Base-by-base conservation (phyloP, 257 asterid species). In the Pogostemon cablin region DNA sequence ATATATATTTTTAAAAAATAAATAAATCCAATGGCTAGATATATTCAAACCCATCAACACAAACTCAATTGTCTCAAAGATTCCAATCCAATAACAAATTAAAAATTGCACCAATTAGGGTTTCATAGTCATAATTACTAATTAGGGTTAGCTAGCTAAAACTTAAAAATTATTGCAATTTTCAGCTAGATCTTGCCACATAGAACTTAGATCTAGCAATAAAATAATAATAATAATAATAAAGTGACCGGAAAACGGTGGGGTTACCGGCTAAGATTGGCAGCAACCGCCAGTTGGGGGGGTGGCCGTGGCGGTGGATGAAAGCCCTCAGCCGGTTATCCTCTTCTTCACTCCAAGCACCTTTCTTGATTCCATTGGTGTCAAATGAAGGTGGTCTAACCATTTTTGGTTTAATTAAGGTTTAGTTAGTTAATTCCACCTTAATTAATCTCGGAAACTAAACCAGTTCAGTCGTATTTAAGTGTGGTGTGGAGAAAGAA, bases 331-430 rank as follows among this genome's bases (percentile, higher is more conserved):
- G 43, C 54, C 61, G 77, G 17, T 79, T 38, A 40, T 84, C 88
- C 49, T 84, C 85, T 3, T 81, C 80, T 39, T 81, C 77, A 61
- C 72, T 84, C 88, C 88, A 83, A n/a, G 71, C 82, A 6, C 88
- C 88, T 71, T 50, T 84, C 49, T 78, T 79, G 60, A 79, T 55
- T 57, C 86, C 89, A 50, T 77, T 65, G 9, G 39, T 52, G 79
- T 84, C 86, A 61, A 75, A 32, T 6, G 11, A 62, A 40, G 86
- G 67, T n/a, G 75, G 72, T 53, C 75, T 81, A 77, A 79, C 85
- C 85, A 79, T 81, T 75, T 69, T 58, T 38, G 5, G 4, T 8
- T 1, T 9, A 7, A 42, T 42, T 5, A 7, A 43, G 7, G 9
- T 43, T 9, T 6, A 41, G 4, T 7, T 0, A 20, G 0, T 44